These are phyloP conservation scores for Calamus simplicifolius DNA, from an alignment of 176 grass and related monocot species.

Conservation along the genomic window DNA sequence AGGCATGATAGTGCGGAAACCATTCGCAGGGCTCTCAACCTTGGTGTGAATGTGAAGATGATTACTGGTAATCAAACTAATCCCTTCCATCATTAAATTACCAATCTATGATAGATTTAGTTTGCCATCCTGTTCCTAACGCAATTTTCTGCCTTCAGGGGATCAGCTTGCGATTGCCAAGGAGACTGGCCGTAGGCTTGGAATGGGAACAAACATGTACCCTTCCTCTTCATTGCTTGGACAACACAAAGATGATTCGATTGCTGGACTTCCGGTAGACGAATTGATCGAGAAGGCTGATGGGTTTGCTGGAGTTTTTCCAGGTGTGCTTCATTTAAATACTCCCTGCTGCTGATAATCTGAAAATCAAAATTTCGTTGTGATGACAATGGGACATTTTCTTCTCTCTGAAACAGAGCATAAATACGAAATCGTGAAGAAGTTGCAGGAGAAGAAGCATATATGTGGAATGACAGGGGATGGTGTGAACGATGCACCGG, in stretches of 20 bases:
- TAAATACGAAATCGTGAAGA: conserved; percentile 98
- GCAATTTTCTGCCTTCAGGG: conserved; percentile 30
- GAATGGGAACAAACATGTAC: conserved; percentile 99
- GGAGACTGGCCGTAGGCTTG: conserved; percentile 94
- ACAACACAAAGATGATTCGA: conserved; percentile 60
- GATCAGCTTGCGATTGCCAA: conserved; percentile 98
- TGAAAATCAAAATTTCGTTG: not conserved
- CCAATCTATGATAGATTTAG: not conserved
- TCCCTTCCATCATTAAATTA: not conserved
- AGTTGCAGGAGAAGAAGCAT: conserved; percentile 91
- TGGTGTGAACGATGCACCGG: conserved; percentile 94
- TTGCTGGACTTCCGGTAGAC: conserved; percentile 71
- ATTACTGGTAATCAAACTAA: not conserved
- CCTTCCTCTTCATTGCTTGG: conserved; percentile 92
- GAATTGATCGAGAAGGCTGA: conserved; percentile 99
- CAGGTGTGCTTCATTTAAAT: conserved; percentile 31
- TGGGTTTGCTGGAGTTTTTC: conserved; percentile 98
- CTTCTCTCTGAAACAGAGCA: conserved; percentile 55
- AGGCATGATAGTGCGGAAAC: conserved; percentile 9
- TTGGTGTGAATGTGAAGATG: conserved; percentile 14
- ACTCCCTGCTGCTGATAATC: not conserved
- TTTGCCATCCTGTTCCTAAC: no score
- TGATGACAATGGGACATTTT: not conserved
- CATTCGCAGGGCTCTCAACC: conserved; percentile 13
- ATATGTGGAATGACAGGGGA: conserved; percentile 98